Percentiles rank a stretch among this genome's conserved stretches.
phyloP scores from a whole-genome alignment of 2,329 filamentous ascomycete genomes.

The Fusarium albidum region DNA sequence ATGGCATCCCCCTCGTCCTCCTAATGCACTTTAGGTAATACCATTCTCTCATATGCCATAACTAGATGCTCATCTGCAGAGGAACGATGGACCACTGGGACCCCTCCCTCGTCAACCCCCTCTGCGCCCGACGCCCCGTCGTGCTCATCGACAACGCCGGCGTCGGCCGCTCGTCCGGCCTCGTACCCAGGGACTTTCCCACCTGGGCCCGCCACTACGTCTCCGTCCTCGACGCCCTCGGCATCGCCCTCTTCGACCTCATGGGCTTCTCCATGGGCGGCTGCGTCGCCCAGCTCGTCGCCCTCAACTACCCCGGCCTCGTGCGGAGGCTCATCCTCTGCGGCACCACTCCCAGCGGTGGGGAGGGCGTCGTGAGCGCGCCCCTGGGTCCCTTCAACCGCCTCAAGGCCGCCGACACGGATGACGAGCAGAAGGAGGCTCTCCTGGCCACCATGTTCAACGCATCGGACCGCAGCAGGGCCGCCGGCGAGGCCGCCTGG shows the following conservation, averaged over 20 bases:
- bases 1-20: constrained; percentile 45
- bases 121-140: constrained; percentile 52
- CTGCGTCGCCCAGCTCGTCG: constrained; percentile 54
- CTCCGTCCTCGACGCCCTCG: constrained; percentile 48
- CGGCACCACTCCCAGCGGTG: constrained; percentile 52
- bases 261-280: constrained; percentile 62
- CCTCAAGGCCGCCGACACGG: constrained; percentile 43
- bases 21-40: constrained; percentile 45
- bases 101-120: constrained; percentile 53
- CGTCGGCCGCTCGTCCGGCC: constrained; percentile 54
- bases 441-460: constrained; percentile 48
- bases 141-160: constrained; percentile 59
- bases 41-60: too few species aligned
- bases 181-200: constrained; percentile 46
- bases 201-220: constrained; percentile 46
- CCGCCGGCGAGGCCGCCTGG: constrained; percentile 46
- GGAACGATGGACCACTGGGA: constrained; percentile 53
- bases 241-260: constrained; percentile 52
- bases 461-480: constrained; percentile 41
- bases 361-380: constrained; percentile 44
- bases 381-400: constrained; percentile 44
- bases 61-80: constrained; percentile 30
- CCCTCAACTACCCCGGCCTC: constrained; percentile 48
- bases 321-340: constrained; percentile 53
- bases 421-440: constrained; percentile 44